Evolutionary conservation across 2,329 filamentous ascomycete genomes (phyloP).

Genomic region (Exophiala mesophila): DNA sequence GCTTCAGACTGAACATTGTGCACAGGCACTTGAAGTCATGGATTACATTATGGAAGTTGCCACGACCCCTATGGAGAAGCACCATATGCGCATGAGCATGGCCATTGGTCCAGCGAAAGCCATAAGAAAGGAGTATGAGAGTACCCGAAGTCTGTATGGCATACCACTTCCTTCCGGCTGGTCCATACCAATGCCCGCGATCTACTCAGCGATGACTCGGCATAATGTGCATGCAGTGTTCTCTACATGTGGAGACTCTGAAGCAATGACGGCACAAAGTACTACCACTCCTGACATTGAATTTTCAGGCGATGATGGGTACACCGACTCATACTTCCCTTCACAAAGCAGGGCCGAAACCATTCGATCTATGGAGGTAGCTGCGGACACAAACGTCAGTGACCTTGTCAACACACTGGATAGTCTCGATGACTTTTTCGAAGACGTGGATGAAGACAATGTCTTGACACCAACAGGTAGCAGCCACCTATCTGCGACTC

Average conservation of each 20-base stretch:
- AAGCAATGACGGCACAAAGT: slow-evolving; percentile 56
- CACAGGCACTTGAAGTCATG: slow-evolving; percentile 83
- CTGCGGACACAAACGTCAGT: slow-evolving; percentile 61
- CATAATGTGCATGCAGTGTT: slow-evolving; percentile 94
- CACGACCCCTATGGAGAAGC: slow-evolving; percentile 84
- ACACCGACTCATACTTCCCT: slow-evolving; percentile 70
- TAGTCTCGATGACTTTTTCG: slow-evolving; percentile 77
- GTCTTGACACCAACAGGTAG: slow-evolving; percentile 33
- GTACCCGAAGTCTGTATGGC: slow-evolving; percentile 89
- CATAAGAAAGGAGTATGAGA: slow-evolving; percentile 89
- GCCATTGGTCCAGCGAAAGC: slow-evolving; percentile 78
- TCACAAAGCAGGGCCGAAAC: slow-evolving; percentile 71
- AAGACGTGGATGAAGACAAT: slow-evolving; percentile 54
- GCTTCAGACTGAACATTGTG: slow-evolving; percentile 87
- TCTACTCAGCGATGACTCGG: slow-evolving; percentile 79
- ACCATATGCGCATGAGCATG: slow-evolving; percentile 98
- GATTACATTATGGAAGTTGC: slow-evolving; percentile 96
- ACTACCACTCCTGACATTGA: slow-evolving; percentile 79
- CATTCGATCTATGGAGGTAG: slow-evolving; percentile 79
- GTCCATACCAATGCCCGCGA: slow-evolving; percentile 89
- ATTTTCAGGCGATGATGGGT: slow-evolving; percentile 85
- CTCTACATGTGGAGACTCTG: slow-evolving; percentile 76
- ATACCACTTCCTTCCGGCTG: slow-evolving; percentile 94
- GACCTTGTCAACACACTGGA: slow-evolving; percentile 78
- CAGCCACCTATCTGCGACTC: slow-evolving; percentile 42